Conservation (phyloP, 2,329 filamentous ascomycete genomes). For the Sphaerulina musiva region DNA sequence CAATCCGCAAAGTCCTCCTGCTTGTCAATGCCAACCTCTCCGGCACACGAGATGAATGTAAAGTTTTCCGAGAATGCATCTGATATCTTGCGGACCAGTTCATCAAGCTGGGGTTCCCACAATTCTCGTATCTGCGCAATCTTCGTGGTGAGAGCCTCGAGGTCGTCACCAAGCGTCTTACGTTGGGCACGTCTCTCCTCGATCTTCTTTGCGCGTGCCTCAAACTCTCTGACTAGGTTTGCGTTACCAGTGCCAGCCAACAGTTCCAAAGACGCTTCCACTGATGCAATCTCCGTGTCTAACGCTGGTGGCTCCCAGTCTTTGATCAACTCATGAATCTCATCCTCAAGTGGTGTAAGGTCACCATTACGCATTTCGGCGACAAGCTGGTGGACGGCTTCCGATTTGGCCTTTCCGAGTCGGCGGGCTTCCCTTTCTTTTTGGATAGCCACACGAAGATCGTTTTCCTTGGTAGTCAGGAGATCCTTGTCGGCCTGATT, state of each 20-base stretch:
- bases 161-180: conserved; percentile 47
- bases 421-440: conserved; percentile 39
- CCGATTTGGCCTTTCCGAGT: conserved; percentile 15
- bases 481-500: conserved; percentile 68
- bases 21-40: conserved; percentile 82
- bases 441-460: conserved; percentile 49
- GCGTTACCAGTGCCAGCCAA: conserved; percentile 62
- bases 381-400: conserved; percentile 23
- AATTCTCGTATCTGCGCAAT: conserved; percentile 61
- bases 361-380: conserved; percentile 1
- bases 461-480: conserved; percentile 54
- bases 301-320: conserved; percentile 44
- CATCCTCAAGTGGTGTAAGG: conserved; percentile 23
- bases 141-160: conserved; percentile 50
- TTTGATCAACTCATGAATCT: conserved; percentile 23
- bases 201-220: conserved; percentile 65
- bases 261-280: conserved; percentile 68
- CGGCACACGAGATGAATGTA: conserved; percentile 85
- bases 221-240: conserved; percentile 68
- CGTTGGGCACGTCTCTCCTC: conserved; percentile 50
- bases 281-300: conserved; percentile 65
- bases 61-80: conserved; percentile 91
- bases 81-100: conserved; percentile 72
- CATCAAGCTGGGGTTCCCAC: conserved; percentile 82
- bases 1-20: conserved; percentile 85